Evolutionary conservation across 441 rosid species (phyloP), one percentile per base, ranked within the genome.

Genomic region (Erodium trifolium): DNA sequence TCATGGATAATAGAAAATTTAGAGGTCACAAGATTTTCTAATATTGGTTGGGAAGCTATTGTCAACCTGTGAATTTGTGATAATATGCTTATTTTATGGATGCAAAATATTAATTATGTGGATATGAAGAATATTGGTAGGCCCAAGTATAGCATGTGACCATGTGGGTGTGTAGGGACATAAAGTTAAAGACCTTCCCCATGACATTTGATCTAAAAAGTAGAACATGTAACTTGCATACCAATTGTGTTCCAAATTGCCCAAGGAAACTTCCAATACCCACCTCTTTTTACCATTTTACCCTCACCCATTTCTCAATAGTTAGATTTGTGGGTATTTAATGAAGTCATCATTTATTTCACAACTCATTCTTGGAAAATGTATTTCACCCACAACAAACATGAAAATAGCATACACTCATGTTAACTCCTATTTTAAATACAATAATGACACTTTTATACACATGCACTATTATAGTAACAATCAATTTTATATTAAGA

Each of bases 131-230:
- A 11, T 60, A 62, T 27, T 10, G 65, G 65, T 62, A 62, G 65
- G 65, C 14, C 65, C 65, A 62, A 62, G 14, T 62, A 27, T 62
- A 62, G 34, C 65, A 62, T 62, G 65, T 62, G 65, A 62, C 35
- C 65, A 62, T 62, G 65, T 62, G 65, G 35, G 17, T 23, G 41
- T 37, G 37, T 62, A 27, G 65, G 65, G 65, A 27, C 65, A 23
- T 62, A 62, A 62, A 27, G 65, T 62, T 12, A 62, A 62, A 4
- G 11, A 23, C 27, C 35, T 62, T 62, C 37, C 65, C 65, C 65
- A 62, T 62, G 35, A 60, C 65, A 9, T 60, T 23, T 60, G 64
- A 60, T 60, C 34, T 9, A 23, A 11, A 23, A 11, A 60, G 34
- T 0, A 23, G 65, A 60, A 2, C 65, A 60, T 60, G 65, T 23